Percentiles rank a stretch among this genome's conserved stretches.
Conservation (phyloP, 441 rosid genomes). For the Aleurites moluccanus region DNA sequence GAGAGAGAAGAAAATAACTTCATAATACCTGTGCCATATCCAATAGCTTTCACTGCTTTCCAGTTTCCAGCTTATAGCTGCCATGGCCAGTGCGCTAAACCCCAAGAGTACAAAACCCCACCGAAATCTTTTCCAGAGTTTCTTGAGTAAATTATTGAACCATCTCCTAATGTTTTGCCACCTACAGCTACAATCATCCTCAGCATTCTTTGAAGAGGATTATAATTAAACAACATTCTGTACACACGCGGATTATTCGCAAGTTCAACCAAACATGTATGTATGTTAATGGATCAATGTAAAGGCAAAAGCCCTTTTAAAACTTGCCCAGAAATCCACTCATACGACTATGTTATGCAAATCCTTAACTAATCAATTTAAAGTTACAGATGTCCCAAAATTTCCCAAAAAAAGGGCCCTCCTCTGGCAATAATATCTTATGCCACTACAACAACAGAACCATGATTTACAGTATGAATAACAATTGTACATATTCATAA, state of each 20-base stretch:
- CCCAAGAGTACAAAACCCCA: slow-evolving; percentile 78
- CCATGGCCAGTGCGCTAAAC: slow-evolving; percentile 62
- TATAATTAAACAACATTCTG: slow-evolving; percentile 6
- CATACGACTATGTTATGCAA: neutral
- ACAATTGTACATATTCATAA: too few relatives aligned
- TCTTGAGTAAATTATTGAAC: slow-evolving; percentile 59
- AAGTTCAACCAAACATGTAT: slow-evolving; percentile 10
- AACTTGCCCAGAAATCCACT: neutral
- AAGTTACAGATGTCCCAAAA: neutral
- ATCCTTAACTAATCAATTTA: too few relatives aligned
- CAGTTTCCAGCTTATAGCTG: slow-evolving; percentile 81
- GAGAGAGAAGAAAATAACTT: slow-evolving; percentile 9
- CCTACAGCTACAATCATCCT: slow-evolving; percentile 32
- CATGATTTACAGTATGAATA: too few relatives aligned
- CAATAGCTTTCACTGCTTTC: slow-evolving; percentile 90
- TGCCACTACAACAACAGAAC: too few relatives aligned
- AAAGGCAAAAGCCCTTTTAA: neutral
- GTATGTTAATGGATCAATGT: neutral
- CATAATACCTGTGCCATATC: slow-evolving; percentile 94
- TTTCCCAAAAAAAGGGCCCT: neutral
- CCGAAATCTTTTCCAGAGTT: slow-evolving; percentile 55
- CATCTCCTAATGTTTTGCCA: slow-evolving; percentile 51
- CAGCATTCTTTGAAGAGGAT: slow-evolving; percentile 16
- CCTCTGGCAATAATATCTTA: too few relatives aligned
- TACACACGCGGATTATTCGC: slow-evolving; percentile 4